Base-by-base conservation (phyloP, 768 basidiomycete genomes). In the Coprinopsis marcescibilis region DNA sequence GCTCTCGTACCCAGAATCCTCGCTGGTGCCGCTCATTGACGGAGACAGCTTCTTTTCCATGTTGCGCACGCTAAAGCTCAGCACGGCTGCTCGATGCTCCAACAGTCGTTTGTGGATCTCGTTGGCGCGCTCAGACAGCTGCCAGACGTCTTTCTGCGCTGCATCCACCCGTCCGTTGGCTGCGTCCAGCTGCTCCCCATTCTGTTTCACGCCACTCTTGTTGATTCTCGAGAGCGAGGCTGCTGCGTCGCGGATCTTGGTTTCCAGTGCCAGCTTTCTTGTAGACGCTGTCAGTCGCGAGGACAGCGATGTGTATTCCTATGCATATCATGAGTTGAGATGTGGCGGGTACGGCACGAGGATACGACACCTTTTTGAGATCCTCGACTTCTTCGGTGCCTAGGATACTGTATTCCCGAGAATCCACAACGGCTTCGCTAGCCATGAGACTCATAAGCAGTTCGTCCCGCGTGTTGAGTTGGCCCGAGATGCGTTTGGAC, bases 371-470 rank as follows among this genome's bases (percentile, higher is more conserved):
- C 68, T 75, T 76, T 64, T 73, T 74, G 37, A 75, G 60, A 30
- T 72, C 72, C 45, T 75, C 77, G 17, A 77, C 70, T 49, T 76
- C 71, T 54, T 70, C 70, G 7, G 62, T 71, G 33, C 75, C 78
- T 35, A 94, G 70, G 17, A 96, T 83, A 44, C 84, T 80, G 59
- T 79, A 89, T 36, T 80, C 80, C 24, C 86, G 81, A 57, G 89
- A 89, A 57, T 97, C 92, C n/a, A 97, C 83, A 33, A 89, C 80
- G 3, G 95, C 95, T 65, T 97, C 92, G 45, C 92, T 92, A 33
- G 93, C 88, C 53, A 98, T 69, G 32, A 99, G 75, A 60, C 87
- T 88, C 60, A 96, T 76, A 52, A 97, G 74, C 37, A 98, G 76
- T 52, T 93, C 89, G 56, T 96, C 92, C 36, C 83, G 75, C 13